Conservation (phyloP, 495 filamentous ascomycete genomes). For the Corynascus novoguineensis region DNA sequence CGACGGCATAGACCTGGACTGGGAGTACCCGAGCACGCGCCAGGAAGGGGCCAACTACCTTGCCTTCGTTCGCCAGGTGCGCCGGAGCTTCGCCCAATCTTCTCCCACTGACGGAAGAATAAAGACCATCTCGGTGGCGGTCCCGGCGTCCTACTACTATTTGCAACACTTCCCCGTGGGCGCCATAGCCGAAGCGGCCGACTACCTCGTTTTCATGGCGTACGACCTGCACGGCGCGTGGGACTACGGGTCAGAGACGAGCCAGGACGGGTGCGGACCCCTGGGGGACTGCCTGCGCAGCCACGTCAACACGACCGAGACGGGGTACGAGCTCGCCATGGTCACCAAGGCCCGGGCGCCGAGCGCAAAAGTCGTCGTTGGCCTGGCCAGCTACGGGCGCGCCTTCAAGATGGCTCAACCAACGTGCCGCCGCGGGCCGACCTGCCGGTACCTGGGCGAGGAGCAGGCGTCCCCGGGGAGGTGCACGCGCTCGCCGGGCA, state of each 20-base stretch:
- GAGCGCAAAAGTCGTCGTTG: slow-evolving; percentile 34
- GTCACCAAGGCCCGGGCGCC: slow-evolving; percentile 47
- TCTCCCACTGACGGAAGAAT: no score
- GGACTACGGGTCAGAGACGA: slow-evolving; percentile 12
- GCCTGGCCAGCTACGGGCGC: slow-evolving; percentile 36
- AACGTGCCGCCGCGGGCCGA: slow-evolving; percentile 7
- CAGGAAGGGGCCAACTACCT: slow-evolving; percentile 23
- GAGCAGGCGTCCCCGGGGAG: slow-evolving; percentile 9
- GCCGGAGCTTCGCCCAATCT: slow-evolving; percentile 12
- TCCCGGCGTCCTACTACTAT: slow-evolving; percentile 18
- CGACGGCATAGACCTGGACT: slow-evolving; percentile 38
- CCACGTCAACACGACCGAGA: slow-evolving; percentile 45
- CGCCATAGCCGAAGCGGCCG: slow-evolving; percentile 16
- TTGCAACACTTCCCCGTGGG: slow-evolving; percentile 19
- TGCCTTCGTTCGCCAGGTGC: slow-evolving; percentile 18
- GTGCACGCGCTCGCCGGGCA: slow-evolving; percentile 9
- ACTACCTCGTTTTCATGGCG: slow-evolving; percentile 33
- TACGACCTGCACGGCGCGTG: slow-evolving; percentile 31
- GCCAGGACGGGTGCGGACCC: slow-evolving; percentile 29
- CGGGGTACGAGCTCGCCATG: slow-evolving; percentile 35
- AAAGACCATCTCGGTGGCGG: slow-evolving; percentile 25
- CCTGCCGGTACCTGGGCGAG: slow-evolving; percentile 14
- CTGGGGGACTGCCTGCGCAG: slow-evolving; percentile 37
- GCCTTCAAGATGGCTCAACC: slow-evolving; percentile 28
- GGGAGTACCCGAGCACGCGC: slow-evolving; percentile 38